phyloP scores from a whole-genome alignment of 2,329 filamentous ascomycete species.

The Ascomycota sp. region DNA sequence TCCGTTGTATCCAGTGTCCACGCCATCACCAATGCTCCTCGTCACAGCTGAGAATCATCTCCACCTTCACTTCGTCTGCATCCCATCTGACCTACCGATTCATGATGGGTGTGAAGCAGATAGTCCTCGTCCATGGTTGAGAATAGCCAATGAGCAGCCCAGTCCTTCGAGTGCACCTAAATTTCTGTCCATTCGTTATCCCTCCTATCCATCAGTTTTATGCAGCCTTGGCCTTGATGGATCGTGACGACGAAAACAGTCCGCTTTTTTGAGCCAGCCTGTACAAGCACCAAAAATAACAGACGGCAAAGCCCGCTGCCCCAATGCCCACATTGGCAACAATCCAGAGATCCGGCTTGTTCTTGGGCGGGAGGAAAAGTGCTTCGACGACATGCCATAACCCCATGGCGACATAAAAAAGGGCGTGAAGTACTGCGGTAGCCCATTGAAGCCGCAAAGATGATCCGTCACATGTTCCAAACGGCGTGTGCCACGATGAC shows the following conservation, averaged over 20 bases:
- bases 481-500: constrained; percentile 46
- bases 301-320: constrained; percentile 61
- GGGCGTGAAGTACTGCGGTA: constrained; percentile 46
- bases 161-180: no score
- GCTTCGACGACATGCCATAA: constrained; percentile 61
- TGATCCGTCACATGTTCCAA: constrained; percentile 27
- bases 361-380: constrained; percentile 40
- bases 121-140: no score
- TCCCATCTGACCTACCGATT: no score
- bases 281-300: constrained; percentile 80
- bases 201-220: constrained; percentile 1
- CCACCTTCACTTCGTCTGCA: no score
- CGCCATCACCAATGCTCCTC: no score
- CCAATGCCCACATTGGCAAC: constrained; percentile 77
- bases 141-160: no score
- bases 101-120: no score
- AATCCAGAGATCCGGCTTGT: constrained; percentile 85
- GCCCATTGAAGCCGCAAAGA: constrained; percentile 19
- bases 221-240: constrained; percentile 15
- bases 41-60: no score
- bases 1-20: no score
- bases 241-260: constrained; percentile 15
- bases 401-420: constrained; percentile 57
- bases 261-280: constrained; percentile 39
- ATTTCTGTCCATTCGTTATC: neutral